Evolutionary conservation across 495 filamentous ascomycete species (phyloP).

Genomic region (Penicillium cataractarum): DNA sequence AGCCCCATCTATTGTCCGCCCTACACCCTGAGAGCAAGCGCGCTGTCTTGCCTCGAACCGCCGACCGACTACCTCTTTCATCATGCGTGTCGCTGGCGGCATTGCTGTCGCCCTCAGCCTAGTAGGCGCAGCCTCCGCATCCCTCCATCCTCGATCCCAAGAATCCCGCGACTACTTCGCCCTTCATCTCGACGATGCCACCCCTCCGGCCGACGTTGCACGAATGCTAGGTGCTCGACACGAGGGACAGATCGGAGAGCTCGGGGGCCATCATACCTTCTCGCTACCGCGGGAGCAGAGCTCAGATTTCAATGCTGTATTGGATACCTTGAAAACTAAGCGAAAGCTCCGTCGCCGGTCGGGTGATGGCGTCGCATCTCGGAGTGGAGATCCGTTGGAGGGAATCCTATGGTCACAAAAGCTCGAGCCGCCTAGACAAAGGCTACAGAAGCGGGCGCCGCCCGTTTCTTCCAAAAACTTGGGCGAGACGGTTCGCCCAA

Average conservation of each 20-base stretch:
- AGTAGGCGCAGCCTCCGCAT: constrained; percentile 40
- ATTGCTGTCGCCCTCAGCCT: constrained; percentile 47
- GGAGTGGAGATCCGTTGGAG: constrained; percentile 65
- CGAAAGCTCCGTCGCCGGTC: constrained; percentile 60
- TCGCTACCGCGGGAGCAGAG: constrained; percentile 58
- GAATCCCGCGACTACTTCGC: constrained; percentile 87
- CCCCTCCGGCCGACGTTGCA: constrained; percentile 73
- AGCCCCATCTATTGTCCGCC: constrained; percentile 7
- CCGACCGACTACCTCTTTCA: constrained; percentile 15
- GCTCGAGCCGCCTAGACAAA: constrained; percentile 66
- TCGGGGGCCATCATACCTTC: constrained; percentile 85
- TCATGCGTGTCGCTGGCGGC: constrained; percentile 42
- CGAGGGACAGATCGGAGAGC: constrained; percentile 82
- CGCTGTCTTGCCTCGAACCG: constrained; percentile 13
- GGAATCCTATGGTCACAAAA: constrained; percentile 80
- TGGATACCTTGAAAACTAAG: constrained; percentile 59
- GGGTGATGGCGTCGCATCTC: constrained; percentile 38
- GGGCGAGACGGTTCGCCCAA: constrained; percentile 12
- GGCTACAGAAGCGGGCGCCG: constrained; percentile 75
- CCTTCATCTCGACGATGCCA: constrained; percentile 70
- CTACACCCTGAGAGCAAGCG: constrained; percentile 20
- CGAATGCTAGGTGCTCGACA: constrained; percentile 72
- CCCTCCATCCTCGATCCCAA: constrained; percentile 59
- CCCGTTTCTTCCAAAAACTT: constrained; percentile 38
- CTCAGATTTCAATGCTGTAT: constrained; percentile 62